Conservation (phyloP, 2,329 filamentous ascomycete genomes). For the Leptodontidium sp. region DNA sequence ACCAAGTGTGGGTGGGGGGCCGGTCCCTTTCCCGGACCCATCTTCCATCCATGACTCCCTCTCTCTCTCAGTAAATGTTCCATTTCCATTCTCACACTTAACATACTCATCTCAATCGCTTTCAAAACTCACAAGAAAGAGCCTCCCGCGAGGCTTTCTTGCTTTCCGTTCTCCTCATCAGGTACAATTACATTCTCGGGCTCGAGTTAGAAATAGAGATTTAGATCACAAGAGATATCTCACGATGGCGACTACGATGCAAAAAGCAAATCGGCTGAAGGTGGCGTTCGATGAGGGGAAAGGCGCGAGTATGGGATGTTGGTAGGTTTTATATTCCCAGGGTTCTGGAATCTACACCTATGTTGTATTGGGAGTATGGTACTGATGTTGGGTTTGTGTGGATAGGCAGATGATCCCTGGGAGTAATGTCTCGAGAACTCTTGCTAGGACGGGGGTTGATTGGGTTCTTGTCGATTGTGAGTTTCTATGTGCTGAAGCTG, state of each 20-base stretch:
- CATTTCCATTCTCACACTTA: neutral
- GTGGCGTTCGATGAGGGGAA: constrained; percentile 57
- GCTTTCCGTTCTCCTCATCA: neutral
- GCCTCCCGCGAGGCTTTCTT: neutral
- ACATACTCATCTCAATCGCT: neutral
- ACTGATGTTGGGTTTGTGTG: neutral
- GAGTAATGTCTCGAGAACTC: constrained; percentile 63
- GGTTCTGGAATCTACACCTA: neutral
- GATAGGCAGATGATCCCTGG: constrained; percentile 67
- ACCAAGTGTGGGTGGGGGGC: constrained; percentile 14
- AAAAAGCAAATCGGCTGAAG: constrained; percentile 56
- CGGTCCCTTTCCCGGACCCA: neutral
- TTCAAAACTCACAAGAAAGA: neutral
- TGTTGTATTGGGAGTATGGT: neutral
- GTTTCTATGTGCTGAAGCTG: neutral
- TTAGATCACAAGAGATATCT: neutral
- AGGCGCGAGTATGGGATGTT: constrained; percentile 61
- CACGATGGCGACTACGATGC: constrained; percentile 42
- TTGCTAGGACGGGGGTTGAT: constrained; percentile 70
- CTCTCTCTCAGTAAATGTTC: neutral
- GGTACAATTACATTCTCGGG: neutral
- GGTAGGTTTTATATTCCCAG: constrained; percentile 40
- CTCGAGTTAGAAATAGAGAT: neutral
- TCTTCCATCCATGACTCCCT: neutral
- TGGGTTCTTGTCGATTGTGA: constrained; percentile 71